These are phyloP conservation scores for Fragaria iinumae DNA, from an alignment of 306 rosid genomes.

Conservation along the genomic window DNA sequence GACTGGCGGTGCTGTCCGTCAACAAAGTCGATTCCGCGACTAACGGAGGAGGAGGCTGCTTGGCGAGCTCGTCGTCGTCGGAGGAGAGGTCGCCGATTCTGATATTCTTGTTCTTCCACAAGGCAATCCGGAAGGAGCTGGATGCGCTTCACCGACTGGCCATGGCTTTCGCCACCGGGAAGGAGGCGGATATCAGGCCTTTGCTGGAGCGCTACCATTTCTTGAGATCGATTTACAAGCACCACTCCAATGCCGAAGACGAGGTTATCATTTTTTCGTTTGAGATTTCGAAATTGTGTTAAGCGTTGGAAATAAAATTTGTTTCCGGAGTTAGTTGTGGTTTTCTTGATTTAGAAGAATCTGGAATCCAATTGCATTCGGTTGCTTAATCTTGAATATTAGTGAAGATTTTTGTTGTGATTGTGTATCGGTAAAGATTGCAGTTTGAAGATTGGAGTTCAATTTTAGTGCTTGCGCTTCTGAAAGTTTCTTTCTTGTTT, in stretches of 20 bases:
- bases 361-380: neutral
- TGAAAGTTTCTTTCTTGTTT: neutral
- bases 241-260: conserved; percentile 98
- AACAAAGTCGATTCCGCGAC: too few relatives aligned
- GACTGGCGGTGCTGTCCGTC: conserved; percentile 69
- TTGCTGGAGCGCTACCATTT: conserved; percentile 75
- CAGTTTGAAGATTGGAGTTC: neutral
- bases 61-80: conserved; percentile 32
- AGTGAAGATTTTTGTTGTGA: conserved; percentile 2
- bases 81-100: conserved; percentile 71
- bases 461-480: neutral
- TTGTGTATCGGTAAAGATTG: conserved; percentile 8
- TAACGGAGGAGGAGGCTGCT: conserved; percentile 24
- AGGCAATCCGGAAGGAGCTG: conserved; percentile 90
- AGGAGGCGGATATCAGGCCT: conserved; percentile 61
- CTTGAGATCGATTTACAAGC: conserved; percentile 77
- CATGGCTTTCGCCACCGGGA: conserved; percentile 82
- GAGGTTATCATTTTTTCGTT: conserved; percentile 50
- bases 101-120: conserved; percentile 82
- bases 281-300: neutral
- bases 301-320: neutral
- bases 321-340: neutral
- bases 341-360: neutral
- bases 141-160: conserved; percentile 81
- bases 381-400: neutral